Evolutionary conservation across 2,329 filamentous ascomycete species (phyloP), one percentile per base, ranked within the genome.

Genomic region (Didymellaceae sp.): DNA sequence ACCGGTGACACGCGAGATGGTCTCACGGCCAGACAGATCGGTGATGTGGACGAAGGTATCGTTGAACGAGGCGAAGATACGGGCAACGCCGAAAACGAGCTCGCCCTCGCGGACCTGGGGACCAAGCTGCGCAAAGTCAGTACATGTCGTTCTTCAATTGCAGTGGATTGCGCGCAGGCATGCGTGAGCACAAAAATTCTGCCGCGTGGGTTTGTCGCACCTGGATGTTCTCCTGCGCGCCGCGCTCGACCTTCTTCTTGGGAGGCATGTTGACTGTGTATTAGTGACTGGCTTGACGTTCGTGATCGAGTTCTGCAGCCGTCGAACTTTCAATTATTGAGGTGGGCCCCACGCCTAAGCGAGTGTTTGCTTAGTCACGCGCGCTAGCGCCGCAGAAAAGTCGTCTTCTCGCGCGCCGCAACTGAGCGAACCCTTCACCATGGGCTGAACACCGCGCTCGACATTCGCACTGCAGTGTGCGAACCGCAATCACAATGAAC

Each of bases 1-100:
- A 84, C 95, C 94, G 74, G 95, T 99, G 71, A 99, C 93, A 90
- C 94, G 92, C 87, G 87, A 90, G 84, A 99, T 97, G 82, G 95
- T 99, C 89, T 99, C 94, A 82, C 94, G 94, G 83, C 94, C 94
- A 82, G 76, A 78, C 79, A 99, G 91, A 96, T 97, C 94, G 84
- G 94, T 99, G 77, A 99, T 91, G 84, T 99, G 94, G 78, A 99
- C 94, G 74, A 81, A 81, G 70, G 78, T 80, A 63, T 80, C 78
- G 71, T 80, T 80, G 71, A 80, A 80, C 65, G 90, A 96, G 74
- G 92, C 92, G 81, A 97, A 94, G 84, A 97, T 97, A 79, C 92
- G 90, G 78, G 92, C 92, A 82, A 96, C 92, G 79, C 92, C 92
- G 79, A 97, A 97, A 79, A 96, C 91, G 79, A 96, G 90, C 83